A percentile compares a stretch with the other conserved stretches of the same genome.
phyloP scores from a whole-genome alignment of 176 grass and related monocot species.

The Juncus inflexus region DNA sequence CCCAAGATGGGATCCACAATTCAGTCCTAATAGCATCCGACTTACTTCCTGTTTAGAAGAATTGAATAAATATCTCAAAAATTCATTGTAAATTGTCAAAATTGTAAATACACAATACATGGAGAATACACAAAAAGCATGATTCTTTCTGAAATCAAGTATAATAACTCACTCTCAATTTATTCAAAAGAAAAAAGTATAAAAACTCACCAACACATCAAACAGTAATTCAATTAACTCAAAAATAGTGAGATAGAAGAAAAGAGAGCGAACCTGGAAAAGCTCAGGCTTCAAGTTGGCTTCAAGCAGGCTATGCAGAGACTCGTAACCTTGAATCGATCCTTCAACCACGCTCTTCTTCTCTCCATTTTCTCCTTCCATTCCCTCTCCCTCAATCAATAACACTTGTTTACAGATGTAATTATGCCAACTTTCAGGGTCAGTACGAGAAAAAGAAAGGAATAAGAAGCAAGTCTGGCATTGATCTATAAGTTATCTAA shows the following conservation, averaged over 20 bases:
- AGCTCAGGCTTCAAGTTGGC: constrained; percentile 74
- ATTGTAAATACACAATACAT: not conserved
- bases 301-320: constrained; percentile 77
- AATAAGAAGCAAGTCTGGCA: too few species aligned
- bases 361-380: constrained; percentile 28
- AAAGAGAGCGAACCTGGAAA: constrained; percentile 50
- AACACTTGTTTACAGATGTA: too few species aligned
- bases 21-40: constrained; percentile 66
- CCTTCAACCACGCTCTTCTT: constrained; percentile 14
- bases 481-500: not conserved
- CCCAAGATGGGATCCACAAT: constrained; percentile 58
- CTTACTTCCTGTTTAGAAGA: constrained; percentile 63
- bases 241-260: not conserved
- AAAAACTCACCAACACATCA: too few species aligned
- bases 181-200: too few species aligned
- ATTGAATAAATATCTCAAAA: constrained; percentile 21
- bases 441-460: not conserved
- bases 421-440: not conserved
- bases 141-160: not conserved
- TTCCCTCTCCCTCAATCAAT: not conserved
- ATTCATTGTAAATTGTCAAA: not conserved
- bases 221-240: too few species aligned
- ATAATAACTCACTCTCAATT: too few species aligned
- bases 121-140: not conserved
- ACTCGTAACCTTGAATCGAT: constrained; percentile 80